phyloP scores from a whole-genome alignment of 306 rosid species.

The Fragaria iinumae region DNA sequence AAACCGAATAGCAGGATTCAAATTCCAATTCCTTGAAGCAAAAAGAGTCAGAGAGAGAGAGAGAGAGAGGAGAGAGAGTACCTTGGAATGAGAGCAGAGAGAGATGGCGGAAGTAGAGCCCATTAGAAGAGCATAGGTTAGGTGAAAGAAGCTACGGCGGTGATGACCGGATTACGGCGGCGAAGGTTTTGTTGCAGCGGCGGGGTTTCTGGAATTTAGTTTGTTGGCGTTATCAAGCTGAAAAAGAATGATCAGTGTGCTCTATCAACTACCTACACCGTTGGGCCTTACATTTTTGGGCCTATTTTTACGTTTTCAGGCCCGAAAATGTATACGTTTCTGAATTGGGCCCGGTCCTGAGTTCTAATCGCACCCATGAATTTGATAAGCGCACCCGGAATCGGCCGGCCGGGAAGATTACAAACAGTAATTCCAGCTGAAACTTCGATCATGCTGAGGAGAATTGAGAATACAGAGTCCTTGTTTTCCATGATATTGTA shows the following conservation, averaged over 20 bases:
- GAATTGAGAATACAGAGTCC: neutral
- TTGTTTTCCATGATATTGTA: neutral
- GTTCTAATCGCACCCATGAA: neutral
- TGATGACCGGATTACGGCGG: neutral
- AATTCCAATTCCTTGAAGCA: neutral
- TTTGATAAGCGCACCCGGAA: neutral
- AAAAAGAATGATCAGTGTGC: neutral
- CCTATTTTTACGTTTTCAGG: neutral
- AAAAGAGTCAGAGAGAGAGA: neutral
- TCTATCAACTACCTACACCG: slow-evolving; percentile 5
- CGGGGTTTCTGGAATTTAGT: slow-evolving; percentile 8
- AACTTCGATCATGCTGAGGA: slow-evolving; percentile 1
- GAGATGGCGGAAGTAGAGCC: slow-evolving; percentile 58
- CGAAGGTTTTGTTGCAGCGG: slow-evolving; percentile 9
- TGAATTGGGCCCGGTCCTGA: neutral
- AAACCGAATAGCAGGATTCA: neutral
- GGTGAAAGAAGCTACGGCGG: neutral
- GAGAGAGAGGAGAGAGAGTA: slow-evolving; percentile 7
- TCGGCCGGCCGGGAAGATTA: neutral
- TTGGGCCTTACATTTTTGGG: neutral
- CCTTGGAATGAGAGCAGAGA: slow-evolving; percentile 56
- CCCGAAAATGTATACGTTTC: neutral
- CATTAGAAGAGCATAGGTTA: slow-evolving; percentile 44
- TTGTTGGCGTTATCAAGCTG: slow-evolving; percentile 3
- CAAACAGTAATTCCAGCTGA: neutral